phyloP scores from a whole-genome alignment of 192 early-diverging fungal species.

The Entomortierella lignicola region DNA sequence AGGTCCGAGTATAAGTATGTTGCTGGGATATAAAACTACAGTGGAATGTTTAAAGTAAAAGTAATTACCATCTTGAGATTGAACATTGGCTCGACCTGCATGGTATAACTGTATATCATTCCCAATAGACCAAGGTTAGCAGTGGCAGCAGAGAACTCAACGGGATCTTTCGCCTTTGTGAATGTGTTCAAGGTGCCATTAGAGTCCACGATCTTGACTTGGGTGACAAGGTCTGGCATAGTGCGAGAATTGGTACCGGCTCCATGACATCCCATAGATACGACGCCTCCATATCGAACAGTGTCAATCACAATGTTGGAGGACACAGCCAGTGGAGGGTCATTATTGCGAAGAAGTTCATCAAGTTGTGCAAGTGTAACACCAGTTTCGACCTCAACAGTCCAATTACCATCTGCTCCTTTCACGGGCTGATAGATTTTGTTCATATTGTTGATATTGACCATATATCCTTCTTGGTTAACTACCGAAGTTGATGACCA shows the following conservation, averaged over 20 bases:
- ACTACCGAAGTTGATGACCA: slow-evolving; percentile 32
- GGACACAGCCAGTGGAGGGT: slow-evolving; percentile 45
- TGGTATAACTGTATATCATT: slow-evolving; percentile 48
- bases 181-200: slow-evolving; percentile 40
- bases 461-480: slow-evolving; percentile 26
- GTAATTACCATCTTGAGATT: slow-evolving; percentile 45
- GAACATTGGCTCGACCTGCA: slow-evolving; percentile 53
- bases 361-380: slow-evolving; percentile 30
- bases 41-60: too few relatives aligned
- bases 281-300: slow-evolving; percentile 26
- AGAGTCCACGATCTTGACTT: slow-evolving; percentile 48
- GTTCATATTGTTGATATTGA: slow-evolving; percentile 26
- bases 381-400: slow-evolving; percentile 43
- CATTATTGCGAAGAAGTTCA: slow-evolving; percentile 16
- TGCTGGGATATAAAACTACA: background rate
- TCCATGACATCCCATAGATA: slow-evolving; percentile 45
- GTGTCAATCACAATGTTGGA: slow-evolving; percentile 33
- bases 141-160: slow-evolving; percentile 41
- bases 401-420: slow-evolving; percentile 7
- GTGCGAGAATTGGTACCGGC: slow-evolving; percentile 27
- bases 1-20: too few relatives aligned
- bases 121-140: slow-evolving; percentile 54
- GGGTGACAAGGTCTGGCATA: slow-evolving; percentile 42
- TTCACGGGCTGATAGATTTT: slow-evolving; percentile 16
- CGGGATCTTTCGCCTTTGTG: slow-evolving; percentile 14